Percentiles rank a stretch among this genome's conserved stretches.
These are phyloP conservation scores for Cenchrus americanus DNA, from an alignment of 176 grass and related monocot genomes.

Conservation along the genomic window DNA sequence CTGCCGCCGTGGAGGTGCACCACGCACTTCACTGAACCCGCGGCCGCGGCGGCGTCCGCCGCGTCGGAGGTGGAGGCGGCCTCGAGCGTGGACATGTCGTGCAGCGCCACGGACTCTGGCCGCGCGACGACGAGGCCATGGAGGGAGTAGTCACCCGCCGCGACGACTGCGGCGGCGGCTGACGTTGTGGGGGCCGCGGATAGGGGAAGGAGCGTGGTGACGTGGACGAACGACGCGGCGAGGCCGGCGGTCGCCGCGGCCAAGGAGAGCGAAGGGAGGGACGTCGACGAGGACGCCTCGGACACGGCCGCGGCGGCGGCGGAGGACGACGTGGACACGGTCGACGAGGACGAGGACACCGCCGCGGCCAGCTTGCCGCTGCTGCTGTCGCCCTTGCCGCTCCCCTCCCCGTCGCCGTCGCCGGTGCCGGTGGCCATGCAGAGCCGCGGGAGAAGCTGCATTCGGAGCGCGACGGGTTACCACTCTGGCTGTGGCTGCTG, in stretches of 20 bases:
- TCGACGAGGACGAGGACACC: slow-evolving; percentile 47
- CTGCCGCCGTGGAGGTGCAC: slow-evolving; percentile 41
- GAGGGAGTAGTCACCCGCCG: not conserved
- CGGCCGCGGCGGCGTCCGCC: not conserved
- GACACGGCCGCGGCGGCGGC: slow-evolving; percentile 44
- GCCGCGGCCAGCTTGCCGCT: not conserved
- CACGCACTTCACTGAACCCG: slow-evolving; percentile 72
- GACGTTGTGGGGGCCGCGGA: not conserved
- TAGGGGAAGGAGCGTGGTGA: slow-evolving; percentile 49
- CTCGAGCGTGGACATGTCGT: slow-evolving; percentile 51
- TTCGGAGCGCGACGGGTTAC: not conserved
- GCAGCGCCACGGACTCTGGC: slow-evolving; percentile 39
- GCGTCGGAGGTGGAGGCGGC: slow-evolving; percentile 41
- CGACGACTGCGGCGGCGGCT: slow-evolving; percentile 6
- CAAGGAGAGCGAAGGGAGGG: slow-evolving; percentile 58
- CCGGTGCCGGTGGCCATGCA: slow-evolving; percentile 17
- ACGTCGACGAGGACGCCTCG: slow-evolving; percentile 64
- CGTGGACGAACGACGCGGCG: slow-evolving; percentile 37
- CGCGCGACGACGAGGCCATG: slow-evolving; percentile 43
- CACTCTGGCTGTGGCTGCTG: not conserved
- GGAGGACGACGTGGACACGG: slow-evolving; percentile 45
- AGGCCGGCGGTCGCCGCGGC: not conserved
- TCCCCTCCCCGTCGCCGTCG: not conserved
- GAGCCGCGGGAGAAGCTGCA: slow-evolving; percentile 48
- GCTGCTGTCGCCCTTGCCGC: not conserved